Conservation (phyloP, 495 filamentous ascomycete genomes). For the Trichoderma gamsii region DNA sequence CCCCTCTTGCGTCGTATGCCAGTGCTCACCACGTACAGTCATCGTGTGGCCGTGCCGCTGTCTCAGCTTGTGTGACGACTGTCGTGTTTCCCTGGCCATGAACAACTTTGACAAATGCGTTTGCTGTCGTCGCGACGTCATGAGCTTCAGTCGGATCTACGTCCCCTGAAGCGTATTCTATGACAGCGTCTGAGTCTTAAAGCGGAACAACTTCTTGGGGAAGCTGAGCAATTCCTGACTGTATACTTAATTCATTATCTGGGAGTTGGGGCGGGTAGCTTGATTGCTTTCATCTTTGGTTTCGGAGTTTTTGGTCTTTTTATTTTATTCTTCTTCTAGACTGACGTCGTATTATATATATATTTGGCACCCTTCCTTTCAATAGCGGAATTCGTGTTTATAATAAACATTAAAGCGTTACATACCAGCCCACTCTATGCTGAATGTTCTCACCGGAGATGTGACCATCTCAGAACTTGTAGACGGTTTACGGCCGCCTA, state of each 20-base stretch:
- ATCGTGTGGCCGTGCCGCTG: conserved; percentile 97
- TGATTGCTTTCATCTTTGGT: background rate
- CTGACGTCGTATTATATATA: background rate
- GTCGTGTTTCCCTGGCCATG: conserved; percentile 85
- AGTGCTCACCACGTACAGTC: conserved; percentile 76
- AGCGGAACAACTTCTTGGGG: background rate
- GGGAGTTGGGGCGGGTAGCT: conserved; percentile 1
- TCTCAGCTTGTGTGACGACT: conserved; percentile 90
- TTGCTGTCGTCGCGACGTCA: conserved; percentile 80
- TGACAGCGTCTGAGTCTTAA: background rate
- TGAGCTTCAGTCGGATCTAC: conserved; percentile 82
- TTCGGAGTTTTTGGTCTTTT: background rate
- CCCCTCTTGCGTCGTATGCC: conserved; percentile 90
- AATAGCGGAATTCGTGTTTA: background rate
- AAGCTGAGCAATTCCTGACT: background rate
- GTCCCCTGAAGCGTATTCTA: conserved; percentile 55
- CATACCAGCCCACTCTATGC: conserved; percentile 19
- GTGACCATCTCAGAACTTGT: background rate
- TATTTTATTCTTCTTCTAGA: background rate
- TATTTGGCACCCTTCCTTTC: background rate
- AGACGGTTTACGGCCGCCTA: conserved; percentile 54
- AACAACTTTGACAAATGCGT: conserved; percentile 96
- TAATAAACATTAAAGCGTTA: background rate
- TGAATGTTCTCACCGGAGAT: conserved; percentile 11
- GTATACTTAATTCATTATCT: background rate